These are phyloP conservation scores for Graphilbum sp. DNA, from an alignment of 2,329 filamentous ascomycete species.

Conservation along the genomic window DNA sequence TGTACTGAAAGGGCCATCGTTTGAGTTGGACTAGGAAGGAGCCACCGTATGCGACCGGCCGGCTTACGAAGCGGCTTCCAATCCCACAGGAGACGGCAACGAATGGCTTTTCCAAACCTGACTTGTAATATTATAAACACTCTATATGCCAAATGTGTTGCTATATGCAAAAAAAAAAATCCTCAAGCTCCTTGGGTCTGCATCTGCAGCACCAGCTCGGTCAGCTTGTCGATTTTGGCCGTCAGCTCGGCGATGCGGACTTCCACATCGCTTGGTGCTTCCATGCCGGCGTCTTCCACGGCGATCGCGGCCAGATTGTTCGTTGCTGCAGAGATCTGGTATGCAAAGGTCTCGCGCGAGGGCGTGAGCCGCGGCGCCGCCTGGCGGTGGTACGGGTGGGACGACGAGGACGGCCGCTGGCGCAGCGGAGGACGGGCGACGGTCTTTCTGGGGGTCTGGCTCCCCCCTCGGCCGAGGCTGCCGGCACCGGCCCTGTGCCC, in stretches of 20 bases:
- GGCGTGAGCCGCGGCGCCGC: constrained; percentile 1
- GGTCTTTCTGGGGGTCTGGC: constrained; percentile 4
- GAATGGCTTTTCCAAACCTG: not conserved
- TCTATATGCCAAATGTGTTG: too few species aligned
- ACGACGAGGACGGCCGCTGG: constrained; percentile 3
- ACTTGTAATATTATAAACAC: too few species aligned
- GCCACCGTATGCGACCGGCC: too few species aligned
- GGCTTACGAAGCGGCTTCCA: too few species aligned
- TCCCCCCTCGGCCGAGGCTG: too few species aligned
- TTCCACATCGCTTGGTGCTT: constrained; percentile 10
- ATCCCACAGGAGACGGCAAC: not conserved
- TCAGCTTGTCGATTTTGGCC: constrained; percentile 41
- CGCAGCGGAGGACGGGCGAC: constrained; percentile 2
- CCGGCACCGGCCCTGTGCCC: not conserved
- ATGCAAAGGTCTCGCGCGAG: not conserved
- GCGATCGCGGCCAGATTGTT: not conserved
- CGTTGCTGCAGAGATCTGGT: not conserved
- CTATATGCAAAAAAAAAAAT: too few species aligned
- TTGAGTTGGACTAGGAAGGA: not conserved
- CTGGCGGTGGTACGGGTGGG: not conserved
- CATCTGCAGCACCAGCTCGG: constrained; percentile 32
- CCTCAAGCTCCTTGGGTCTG: too few species aligned
- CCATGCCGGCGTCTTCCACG: constrained; percentile 10
- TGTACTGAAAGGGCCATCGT: too few species aligned
- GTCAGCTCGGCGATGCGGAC: constrained; percentile 36